Evolutionary conservation across 305 asterid species (phyloP), one percentile per base, ranked within the genome.

Genomic region (Petunia hybrid): DNA sequence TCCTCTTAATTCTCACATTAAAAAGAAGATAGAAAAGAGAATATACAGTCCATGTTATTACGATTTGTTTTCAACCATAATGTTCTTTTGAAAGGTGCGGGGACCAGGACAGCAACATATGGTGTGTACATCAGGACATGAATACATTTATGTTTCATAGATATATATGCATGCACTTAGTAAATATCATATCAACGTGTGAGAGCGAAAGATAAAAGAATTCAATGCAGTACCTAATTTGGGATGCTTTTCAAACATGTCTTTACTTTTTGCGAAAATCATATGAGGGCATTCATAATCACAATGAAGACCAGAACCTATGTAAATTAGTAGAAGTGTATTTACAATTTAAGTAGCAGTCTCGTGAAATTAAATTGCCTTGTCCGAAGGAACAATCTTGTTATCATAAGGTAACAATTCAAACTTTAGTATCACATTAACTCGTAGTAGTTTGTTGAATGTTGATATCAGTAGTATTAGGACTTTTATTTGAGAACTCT

Each of bases 141-240:
- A 22, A 22, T 4, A 7, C 39, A 7, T 2, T n/a, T 6, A 7
- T 22, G 64, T 60, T 62, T 35, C 35, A 62, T 10, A 31, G 67
- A 62, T 8, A 62, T 61, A 31, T 31, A 39, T 60, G 65, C 65
- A 60, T 60, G 65, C 65, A 59, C 61, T 56, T 56, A 22, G 31
- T 12, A 56, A 16, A 61, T 8, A 61, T 22, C 31, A 35, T 39
- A 82, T 55, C 81, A 81, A 56, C 66, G 74, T 68, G 64, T 82
- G 87, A 85, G 80, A 85, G 83, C 57, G 87, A 85, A 75, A 74
- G 85, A 82, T 85, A 79, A 78, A 73, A 57, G 83, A 85, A 78
- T 78, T 85, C 79, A 85, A 82, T 85, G 83, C 83, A 39, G 73
- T 79, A 85, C 87, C 87, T 85, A 84, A 84, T 22, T 22, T 22